phyloP scores from a whole-genome alignment of 257 asterid species.

The Cynanchum wilfordii region DNA sequence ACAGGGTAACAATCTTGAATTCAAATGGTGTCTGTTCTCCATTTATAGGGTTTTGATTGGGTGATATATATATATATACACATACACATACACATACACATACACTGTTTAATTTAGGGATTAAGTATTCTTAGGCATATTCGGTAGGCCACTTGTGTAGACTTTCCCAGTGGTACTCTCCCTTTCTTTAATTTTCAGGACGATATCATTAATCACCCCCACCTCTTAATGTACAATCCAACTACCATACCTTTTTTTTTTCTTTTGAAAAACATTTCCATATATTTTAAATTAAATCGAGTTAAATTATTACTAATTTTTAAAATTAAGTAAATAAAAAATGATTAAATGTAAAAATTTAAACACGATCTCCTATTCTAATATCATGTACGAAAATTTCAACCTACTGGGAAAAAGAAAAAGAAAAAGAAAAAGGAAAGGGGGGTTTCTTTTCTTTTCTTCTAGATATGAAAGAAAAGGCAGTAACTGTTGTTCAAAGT shows the following conservation, averaged over 20 bases:
- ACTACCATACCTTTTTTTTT: background rate
- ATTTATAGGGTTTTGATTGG: background rate
- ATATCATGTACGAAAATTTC: no score
- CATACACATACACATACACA: background rate
- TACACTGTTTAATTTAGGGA: background rate
- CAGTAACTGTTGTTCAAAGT: background rate
- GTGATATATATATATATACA: no score
- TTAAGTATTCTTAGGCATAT: background rate
- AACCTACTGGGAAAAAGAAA: no score
- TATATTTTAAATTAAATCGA: no score
- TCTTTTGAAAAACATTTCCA: no score
- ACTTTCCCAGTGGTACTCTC: background rate
- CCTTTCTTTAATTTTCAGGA: background rate
- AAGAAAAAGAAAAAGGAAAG: no score
- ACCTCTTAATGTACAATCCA: background rate
- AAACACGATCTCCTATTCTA: no score
- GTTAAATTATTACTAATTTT: no score
- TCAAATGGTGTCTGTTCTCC: background rate
- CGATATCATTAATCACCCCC: background rate
- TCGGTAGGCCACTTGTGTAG: no score
- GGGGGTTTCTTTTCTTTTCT: background rate
- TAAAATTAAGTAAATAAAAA: no score
- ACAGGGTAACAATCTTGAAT: no score
- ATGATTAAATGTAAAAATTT: no score
- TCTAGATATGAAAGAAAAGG: background rate